Evolutionary conservation across 2,329 filamentous ascomycete species (phyloP).

Genomic region (Pestalotiopsis sp.): DNA sequence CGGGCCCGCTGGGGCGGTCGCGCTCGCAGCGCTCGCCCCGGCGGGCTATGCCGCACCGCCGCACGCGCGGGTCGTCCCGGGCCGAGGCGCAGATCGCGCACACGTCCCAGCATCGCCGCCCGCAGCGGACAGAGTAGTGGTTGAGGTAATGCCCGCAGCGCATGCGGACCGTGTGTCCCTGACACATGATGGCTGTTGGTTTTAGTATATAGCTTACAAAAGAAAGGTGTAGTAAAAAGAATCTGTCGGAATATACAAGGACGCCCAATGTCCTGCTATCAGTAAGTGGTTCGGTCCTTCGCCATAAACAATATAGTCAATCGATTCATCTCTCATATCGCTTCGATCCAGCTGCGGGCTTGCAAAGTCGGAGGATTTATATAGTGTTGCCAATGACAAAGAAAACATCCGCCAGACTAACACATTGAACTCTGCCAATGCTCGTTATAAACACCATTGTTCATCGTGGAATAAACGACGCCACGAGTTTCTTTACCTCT

Average conservation of each 20-base stretch:
- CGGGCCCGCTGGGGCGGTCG: not conserved
- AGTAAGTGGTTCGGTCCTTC: not conserved
- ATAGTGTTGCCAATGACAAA: too few relatives aligned
- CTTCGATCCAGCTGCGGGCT: too few relatives aligned
- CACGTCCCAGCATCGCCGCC: not conserved
- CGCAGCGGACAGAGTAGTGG: not conserved
- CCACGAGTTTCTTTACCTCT: too few relatives aligned
- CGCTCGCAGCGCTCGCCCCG: not conserved
- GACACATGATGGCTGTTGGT: not conserved
- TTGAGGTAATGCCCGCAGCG: not conserved
- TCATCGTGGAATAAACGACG: too few relatives aligned
- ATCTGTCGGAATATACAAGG: not conserved
- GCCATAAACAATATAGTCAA: not conserved
- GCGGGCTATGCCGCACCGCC: not conserved
- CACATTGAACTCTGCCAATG: too few relatives aligned
- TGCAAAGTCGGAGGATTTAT: too few relatives aligned
- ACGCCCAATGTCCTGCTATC: not conserved
- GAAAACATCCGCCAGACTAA: too few relatives aligned
- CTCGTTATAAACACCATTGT: too few relatives aligned
- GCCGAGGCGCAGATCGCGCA: not conserved
- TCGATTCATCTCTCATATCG: not conserved
- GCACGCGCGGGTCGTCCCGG: not conserved
- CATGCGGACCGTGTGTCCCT: not conserved
- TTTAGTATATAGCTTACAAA: not conserved
- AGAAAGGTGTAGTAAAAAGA: not conserved